These are phyloP conservation scores for Trichomonascaceae sp. DNA, from an alignment of 1,139 yeast species.

Conservation along the genomic window DNA sequence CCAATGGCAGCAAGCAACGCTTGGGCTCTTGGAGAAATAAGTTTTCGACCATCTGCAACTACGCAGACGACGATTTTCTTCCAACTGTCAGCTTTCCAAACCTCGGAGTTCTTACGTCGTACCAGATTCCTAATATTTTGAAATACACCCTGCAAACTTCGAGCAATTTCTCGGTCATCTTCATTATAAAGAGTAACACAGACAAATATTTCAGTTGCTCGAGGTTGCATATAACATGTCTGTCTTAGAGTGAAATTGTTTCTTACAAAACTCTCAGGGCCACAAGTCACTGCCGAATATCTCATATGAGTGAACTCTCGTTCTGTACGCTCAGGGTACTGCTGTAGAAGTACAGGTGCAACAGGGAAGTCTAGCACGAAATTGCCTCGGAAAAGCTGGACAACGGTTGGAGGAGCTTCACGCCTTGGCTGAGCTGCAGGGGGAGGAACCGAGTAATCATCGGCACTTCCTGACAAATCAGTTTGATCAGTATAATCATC, in stretches of 20 bases:
- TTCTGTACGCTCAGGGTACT: conserved; percentile 47
- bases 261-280: conserved; percentile 57
- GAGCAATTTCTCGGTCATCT: conserved; percentile 62
- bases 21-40: conserved; percentile 59
- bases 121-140: conserved; percentile 62
- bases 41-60: conserved; percentile 72
- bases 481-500: conserved; percentile 10
- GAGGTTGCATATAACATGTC: conserved; percentile 55
- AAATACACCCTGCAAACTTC: conserved; percentile 72
- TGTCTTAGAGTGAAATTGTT: conserved; percentile 63
- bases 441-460: conserved; percentile 12
- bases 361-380: conserved; percentile 77
- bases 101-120: conserved; percentile 49
- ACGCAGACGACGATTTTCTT: conserved; percentile 68
- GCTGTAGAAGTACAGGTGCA: conserved; percentile 51
- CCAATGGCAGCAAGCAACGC: conserved; percentile 68
- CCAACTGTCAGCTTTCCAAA: conserved; percentile 82
- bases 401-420: conserved; percentile 42
- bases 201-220: conserved; percentile 67
- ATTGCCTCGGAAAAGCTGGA: conserved; percentile 60
- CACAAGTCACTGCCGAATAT: conserved; percentile 77
- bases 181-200: conserved; percentile 80
- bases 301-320: conserved; percentile 74
- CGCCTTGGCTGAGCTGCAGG: conserved; percentile 32
- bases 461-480: background rate